Evolutionary conservation across 345 rosid species (phyloP).

Genomic region (Salix brachista): DNA sequence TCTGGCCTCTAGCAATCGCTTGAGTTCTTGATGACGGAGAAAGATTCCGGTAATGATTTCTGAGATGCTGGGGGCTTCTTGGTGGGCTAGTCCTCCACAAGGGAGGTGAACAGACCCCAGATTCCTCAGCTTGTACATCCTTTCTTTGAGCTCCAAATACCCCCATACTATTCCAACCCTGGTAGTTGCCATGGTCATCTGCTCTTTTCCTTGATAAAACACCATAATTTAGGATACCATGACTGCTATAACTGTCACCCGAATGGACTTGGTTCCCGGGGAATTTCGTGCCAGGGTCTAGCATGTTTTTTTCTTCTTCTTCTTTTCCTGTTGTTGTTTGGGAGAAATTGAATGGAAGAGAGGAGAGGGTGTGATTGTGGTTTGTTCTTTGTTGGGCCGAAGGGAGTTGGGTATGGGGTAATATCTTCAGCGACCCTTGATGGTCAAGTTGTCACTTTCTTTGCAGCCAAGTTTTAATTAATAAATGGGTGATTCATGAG

Average conservation of each 20-base stretch:
- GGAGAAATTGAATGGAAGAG: neutral
- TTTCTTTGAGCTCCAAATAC: neutral
- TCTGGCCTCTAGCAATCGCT: conserved; percentile 79
- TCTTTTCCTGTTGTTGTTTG: neutral
- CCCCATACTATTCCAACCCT: neutral
- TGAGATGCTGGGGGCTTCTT: conserved; percentile 38
- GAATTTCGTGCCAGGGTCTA: conserved; percentile 27
- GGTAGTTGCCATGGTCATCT: neutral
- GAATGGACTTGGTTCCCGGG: conserved; percentile 24
- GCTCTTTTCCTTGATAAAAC: conserved; percentile 9
- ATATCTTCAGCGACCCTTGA: neutral
- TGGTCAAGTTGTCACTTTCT: conserved; percentile 5
- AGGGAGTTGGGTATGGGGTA: neutral
- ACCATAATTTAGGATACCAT: neutral
- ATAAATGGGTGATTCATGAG: neutral
- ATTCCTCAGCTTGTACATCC: conserved; percentile 32
- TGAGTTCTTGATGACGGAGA: conserved; percentile 69
- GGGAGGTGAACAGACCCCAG: conserved; percentile 61
- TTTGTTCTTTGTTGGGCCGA: neutral
- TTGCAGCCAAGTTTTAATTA: neutral
- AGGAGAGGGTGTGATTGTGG: neutral
- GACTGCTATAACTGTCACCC: neutral
- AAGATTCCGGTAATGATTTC: conserved; percentile 43
- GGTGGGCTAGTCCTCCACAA: conserved; percentile 59
- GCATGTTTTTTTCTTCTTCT: conserved; percentile 14